Evolutionary conservation across 2,329 filamentous ascomycete species (phyloP), one percentile per base, ranked within the genome.

Genomic region (Colletotrichum camelliae): DNA sequence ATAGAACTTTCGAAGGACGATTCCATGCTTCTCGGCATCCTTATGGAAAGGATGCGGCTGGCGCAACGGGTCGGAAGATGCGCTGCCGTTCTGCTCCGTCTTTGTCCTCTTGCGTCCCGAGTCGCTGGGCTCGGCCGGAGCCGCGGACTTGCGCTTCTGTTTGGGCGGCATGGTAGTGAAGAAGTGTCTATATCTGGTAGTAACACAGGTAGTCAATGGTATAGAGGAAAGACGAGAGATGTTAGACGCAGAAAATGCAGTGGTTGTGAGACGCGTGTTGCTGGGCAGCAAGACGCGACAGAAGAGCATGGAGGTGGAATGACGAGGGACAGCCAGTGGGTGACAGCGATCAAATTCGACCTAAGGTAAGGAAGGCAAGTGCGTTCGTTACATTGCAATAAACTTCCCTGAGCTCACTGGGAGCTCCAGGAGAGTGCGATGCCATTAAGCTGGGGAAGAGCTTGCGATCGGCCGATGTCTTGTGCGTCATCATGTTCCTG

Each of bases 1-100:
- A 79, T 98, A 98, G 85, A 93, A 98, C 64, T 94, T 89, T 55
- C 93, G 92, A 43, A 94, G 86, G 0, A 95, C 91, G 66, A 95
- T 92, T 21, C 92, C 93, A 78, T 93, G 79, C 27, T 87, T 84
- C 77, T 90, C 88, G 10, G 88, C 84, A 27, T 87, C 84, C 18
- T 83, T 80, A n/a, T 87, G 81, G 57, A 86, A 86, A 13, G 86
- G 87, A 75, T 91, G 89, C 0, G 88, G 88, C 29, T 84, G 81
- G 43, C 84, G 85, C 67, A 90, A 80, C 31, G 83, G 83, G 67
- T 85, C 83, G 10, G 68, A 64, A 4, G 68, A 55, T 35, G 24
- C 13, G 16, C 37, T 52, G 77, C 77, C 60, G 70, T 78, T 70
- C 73, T 79, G 72, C 62, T 79, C 75, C 2, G 74, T 81, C 78